Evolutionary conservation across 495 filamentous ascomycete genomes (phyloP), one percentile per base, ranked within the genome.

Genomic region (Pyrenula massariospora): DNA sequence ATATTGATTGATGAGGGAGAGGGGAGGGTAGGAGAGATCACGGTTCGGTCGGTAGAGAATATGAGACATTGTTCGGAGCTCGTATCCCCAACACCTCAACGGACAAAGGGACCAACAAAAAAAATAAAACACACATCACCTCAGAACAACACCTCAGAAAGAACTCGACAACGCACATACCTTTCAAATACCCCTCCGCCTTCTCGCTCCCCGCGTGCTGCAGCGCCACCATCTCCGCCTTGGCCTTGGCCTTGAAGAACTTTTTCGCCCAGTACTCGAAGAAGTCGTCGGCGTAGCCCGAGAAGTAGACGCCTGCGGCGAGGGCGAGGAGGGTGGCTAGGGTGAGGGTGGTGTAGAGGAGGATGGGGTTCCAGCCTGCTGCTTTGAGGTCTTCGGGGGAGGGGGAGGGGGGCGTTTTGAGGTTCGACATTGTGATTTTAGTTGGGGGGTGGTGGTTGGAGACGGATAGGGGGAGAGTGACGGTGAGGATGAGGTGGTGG

Each of bases 211-310:
- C 58, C 1, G 54, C 23, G n/a, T 60, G 42, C 31, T 60, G 24
- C 0, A 62, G 48, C 21, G 54, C 22, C 12, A 53, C 53, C 50
- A 56, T 51, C 54, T 62, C 60, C 0, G 60, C 60, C 54, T 54
- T 60, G 3, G 63, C 60, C 24, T 62, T 54, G 11, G 58, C 60
- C 25, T 59, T 60, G 48, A 60, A 62, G 24, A 57, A 57, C 21
- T 55, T 55, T 50, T 60, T 52, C n/a, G 48, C 54, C 10, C 56
- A 53, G 12, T 19, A 62, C 19, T 55, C 42, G 10, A 50, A 21
- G 3, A 51, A 50, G 24, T 60, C 58, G 15, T 62, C 60, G 1
- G 36, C 57, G 1, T 53, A 52, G 19, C 53, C 53, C 15, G 58
- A 57, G 25, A 57, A 22, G 36, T 62, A 62, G 10, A 60, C 21